Base-by-base conservation (phyloP, 2,329 filamentous ascomycete species). In the Tolypocladium guangdongense region DNA sequence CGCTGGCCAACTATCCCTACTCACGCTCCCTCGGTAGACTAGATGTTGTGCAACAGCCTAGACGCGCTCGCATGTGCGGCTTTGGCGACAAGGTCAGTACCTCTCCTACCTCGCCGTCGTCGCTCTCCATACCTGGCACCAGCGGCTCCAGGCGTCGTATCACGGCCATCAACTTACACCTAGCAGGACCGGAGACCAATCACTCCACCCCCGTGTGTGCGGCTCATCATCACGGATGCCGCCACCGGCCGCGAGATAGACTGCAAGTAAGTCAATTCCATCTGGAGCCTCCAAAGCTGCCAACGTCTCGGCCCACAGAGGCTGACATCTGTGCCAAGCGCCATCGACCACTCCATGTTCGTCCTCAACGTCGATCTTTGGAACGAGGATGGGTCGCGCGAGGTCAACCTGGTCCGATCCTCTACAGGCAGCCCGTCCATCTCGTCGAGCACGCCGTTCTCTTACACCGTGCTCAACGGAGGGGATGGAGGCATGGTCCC, bases 31-130 rank as follows among this genome's bases (percentile, higher is more conserved):
- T 2, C n/a, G 24, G 5, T 59, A 87, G 84, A 57, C 78, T 96
- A 50, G 76, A 85, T 59, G 89, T 96, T 56, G 84, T 88, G 60
- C 93, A 99, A 73, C 90, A 97, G 69, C 93, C 93, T 50, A 80
- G 89, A 63, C 84, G 93, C 63, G 93, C 93, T 59, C 88, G 93
- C 57, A 97, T 97, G 93, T 99, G 93, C 74, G 93, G 93, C 8
- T 99, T 97, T 73, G 93, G 93, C 57, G 93, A 99, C 75, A 99
- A 97, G 80, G 89, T 93, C 72, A 54, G 62, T 54, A 55, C 22
- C 43, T 48, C 22, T 12, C 20, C 4, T 20, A 36, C 10, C 38
- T 33, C 24, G 30, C 35, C 14, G 32, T 22, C 22, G 7, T 30
- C 30, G 30, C 30, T 30, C 30, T 30, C 30, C 30, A 2, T 30